A percentile compares a stretch with the other conserved stretches of the same genome.
Evolutionary conservation across 805 yeast species (phyloP).

Genomic region (Candida sonorensis): DNA sequence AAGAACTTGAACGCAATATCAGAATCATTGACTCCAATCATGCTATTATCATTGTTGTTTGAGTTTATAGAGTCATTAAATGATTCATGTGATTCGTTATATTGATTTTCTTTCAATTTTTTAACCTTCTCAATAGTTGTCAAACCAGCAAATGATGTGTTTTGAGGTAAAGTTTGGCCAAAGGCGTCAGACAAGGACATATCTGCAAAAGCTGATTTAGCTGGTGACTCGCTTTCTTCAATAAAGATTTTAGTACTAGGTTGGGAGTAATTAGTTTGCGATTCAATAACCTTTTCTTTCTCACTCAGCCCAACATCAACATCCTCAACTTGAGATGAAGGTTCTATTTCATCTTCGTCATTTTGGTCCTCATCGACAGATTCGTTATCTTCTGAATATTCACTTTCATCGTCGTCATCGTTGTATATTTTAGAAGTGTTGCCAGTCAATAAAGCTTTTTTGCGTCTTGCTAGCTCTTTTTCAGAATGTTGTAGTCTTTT

Average conservation of each 20-base stretch:
- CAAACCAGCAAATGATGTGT: conserved; percentile 15
- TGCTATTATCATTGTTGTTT: no score
- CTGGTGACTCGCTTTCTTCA: no score
- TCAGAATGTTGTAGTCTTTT: conserved; percentile 10
- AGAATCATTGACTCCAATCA: background rate
- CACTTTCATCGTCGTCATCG: conserved; percentile 28
- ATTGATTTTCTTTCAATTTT: conserved; percentile 11
- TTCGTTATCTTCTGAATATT: conserved; percentile 18
- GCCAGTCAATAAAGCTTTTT: conserved; percentile 9
- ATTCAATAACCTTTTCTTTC: conserved; percentile 16
- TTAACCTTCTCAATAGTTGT: conserved; percentile 11
- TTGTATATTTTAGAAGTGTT: conserved; percentile 13
- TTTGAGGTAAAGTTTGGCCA: conserved; percentile 17
- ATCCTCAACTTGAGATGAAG: no score
- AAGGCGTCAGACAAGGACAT: conserved; percentile 22
- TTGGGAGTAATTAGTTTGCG: no score
- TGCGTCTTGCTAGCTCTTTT: conserved; percentile 9
- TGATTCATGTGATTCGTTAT: conserved; percentile 4
- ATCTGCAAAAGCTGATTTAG: conserved; percentile 6
- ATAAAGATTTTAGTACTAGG: no score
- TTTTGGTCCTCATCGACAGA: conserved; percentile 11
- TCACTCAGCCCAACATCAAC: no score
- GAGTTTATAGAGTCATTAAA: conserved; percentile 12
- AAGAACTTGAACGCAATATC: conserved; percentile 3
- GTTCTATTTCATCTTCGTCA: no score